Evolutionary conservation across 768 basidiomycete species (phyloP).

Genomic region (Leucocoprinus sp.): DNA sequence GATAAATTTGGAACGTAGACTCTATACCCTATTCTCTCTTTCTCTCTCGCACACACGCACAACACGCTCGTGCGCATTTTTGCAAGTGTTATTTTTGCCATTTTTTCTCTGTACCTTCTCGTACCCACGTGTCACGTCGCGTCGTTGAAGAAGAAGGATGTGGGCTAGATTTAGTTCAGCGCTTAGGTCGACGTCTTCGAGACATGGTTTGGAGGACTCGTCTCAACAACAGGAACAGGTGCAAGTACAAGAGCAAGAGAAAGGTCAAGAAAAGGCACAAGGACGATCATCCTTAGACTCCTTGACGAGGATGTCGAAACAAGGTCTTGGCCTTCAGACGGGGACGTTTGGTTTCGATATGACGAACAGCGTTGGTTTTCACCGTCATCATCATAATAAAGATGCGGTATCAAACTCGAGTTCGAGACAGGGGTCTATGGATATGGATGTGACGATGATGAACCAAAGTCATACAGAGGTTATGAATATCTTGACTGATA

Average conservation of each 20-base stretch:
- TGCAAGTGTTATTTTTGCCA: not conserved
- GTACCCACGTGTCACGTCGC: not conserved
- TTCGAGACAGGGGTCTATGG: too few relatives aligned
- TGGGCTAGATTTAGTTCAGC: constrained; percentile 57
- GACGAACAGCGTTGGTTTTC: not conserved
- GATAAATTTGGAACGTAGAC: too few relatives aligned
- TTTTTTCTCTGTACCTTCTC: not conserved
- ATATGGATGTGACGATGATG: constrained; percentile 17
- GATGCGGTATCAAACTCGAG: too few relatives aligned
- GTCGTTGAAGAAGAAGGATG: constrained; percentile 25
- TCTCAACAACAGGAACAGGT: not conserved
- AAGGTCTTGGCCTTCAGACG: too few relatives aligned
- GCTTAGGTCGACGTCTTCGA: constrained; percentile 32
- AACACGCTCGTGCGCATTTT: not conserved
- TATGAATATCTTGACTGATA: constrained; percentile 49
- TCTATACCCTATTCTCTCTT: too few relatives aligned
- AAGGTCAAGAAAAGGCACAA: not conserved
- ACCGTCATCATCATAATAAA: too few relatives aligned
- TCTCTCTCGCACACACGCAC: not conserved
- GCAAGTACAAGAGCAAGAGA: not conserved
- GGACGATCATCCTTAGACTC: not conserved
- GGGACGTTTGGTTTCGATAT: not conserved
- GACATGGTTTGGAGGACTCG: constrained; percentile 11
- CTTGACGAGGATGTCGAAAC: not conserved
- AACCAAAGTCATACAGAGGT: constrained; percentile 43